A percentile compares a stretch with the other conserved stretches of the same genome.
Conservation (phyloP, 148 eudicot genomes). For the Talinum fruticosum region DNA sequence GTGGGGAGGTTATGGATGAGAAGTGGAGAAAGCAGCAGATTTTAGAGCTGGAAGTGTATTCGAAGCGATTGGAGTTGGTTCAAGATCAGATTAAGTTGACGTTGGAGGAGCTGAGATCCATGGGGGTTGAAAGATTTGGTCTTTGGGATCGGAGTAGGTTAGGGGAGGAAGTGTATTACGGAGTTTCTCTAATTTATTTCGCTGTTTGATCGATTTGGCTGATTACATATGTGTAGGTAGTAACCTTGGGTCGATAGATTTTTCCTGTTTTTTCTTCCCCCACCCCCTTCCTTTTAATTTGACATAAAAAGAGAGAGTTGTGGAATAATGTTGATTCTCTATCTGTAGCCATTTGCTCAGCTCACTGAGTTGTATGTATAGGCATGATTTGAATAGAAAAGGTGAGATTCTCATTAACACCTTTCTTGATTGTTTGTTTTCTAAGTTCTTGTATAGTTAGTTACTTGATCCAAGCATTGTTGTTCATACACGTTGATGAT, state of each 20-base stretch:
- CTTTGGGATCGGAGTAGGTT: constrained; percentile 22
- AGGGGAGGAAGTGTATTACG: constrained; percentile 18
- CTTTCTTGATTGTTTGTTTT: constrained; percentile 2
- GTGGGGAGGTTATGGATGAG: constrained; percentile 50
- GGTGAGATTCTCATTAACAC: constrained; percentile 25
- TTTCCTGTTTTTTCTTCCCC: neutral
- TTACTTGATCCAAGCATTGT: neutral
- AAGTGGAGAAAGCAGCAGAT: constrained; percentile 96
- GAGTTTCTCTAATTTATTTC: constrained; percentile 7
- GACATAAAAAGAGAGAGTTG: constrained; percentile 27
- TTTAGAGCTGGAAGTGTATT: constrained; percentile 89
- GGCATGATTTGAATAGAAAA: constrained; percentile 35
- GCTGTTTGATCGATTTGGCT: constrained; percentile 28
- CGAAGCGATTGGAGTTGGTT: constrained; percentile 90
- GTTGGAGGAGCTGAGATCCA: constrained; percentile 77
- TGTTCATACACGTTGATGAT: neutral
- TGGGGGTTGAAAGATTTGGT: constrained; percentile 33
- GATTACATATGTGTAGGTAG: constrained; percentile 39
- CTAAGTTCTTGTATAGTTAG: constrained; percentile 14
- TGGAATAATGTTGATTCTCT: constrained; percentile 40
- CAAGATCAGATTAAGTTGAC: constrained; percentile 83
- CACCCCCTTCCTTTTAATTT: constrained; percentile 11
- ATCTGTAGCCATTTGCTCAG: constrained; percentile 30
- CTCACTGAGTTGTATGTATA: constrained; percentile 35
- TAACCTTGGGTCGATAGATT: constrained; percentile 22